Evolutionary conservation across 228 moss, liverwort and hornwort genomes (phyloP).

Genomic region (Sphagnum fallax): DNA sequence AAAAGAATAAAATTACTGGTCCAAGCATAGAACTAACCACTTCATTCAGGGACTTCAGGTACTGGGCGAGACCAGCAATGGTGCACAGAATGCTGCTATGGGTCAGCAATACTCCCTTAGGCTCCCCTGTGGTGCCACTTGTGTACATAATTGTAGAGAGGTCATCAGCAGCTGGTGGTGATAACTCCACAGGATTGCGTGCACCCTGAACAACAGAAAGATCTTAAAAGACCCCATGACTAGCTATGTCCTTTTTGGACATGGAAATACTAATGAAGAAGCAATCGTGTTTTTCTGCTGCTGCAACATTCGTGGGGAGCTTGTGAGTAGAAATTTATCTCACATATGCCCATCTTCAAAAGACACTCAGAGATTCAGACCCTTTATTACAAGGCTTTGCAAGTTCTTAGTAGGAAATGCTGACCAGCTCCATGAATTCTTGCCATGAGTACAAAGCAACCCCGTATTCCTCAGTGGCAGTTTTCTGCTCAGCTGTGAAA

Average conservation of each 20-base stretch:
- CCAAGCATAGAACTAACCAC: constrained; percentile 4
- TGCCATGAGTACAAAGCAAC: constrained; percentile 29
- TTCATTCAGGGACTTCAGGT: constrained; percentile 14
- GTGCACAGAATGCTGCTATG: constrained; percentile 28
- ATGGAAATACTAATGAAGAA: too few species aligned
- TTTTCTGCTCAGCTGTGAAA: constrained; percentile 19
- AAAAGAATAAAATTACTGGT: too few species aligned
- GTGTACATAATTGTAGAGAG: constrained; percentile 53
- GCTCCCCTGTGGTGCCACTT: constrained; percentile 53
- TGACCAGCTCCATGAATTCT: constrained; percentile 34
- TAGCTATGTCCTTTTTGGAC: too few species aligned
- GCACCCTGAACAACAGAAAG: constrained; percentile 16
- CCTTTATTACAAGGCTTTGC: too few species aligned
- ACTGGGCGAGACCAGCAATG: constrained; percentile 19
- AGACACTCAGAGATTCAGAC: too few species aligned
- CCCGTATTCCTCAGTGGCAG: constrained; percentile 11
- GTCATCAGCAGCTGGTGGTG: constrained; percentile 23
- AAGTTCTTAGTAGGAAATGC: neutral
- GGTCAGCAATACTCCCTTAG: constrained; percentile 43
- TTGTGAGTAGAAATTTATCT: too few species aligned
- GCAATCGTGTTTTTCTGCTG: too few species aligned
- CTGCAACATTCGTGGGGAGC: too few species aligned
- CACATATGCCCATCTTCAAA: too few species aligned
- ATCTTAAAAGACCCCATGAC: neutral
- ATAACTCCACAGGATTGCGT: constrained; percentile 17